Evolutionary conservation across 495 filamentous ascomycete genomes (phyloP).

Genomic region (Aspergillus campestris): DNA sequence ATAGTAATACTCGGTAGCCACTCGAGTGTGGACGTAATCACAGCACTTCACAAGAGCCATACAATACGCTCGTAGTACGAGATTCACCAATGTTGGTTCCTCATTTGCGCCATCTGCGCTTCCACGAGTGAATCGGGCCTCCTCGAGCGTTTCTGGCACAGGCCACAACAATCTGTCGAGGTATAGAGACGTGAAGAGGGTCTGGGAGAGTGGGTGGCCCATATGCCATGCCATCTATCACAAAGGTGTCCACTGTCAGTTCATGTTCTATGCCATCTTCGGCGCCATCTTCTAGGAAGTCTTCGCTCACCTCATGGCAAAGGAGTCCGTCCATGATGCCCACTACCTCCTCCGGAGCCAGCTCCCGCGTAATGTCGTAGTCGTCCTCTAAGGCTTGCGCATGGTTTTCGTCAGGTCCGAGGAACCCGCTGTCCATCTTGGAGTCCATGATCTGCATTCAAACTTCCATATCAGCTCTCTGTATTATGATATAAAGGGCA

Average conservation of each 20-base stretch:
- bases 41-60: constrained; percentile 77
- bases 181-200: constrained; percentile 88
- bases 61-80: constrained; percentile 78
- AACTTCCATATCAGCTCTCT: too few species aligned
- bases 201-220: constrained; percentile 89
- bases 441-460: constrained; percentile 81
- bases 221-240: constrained; percentile 91
- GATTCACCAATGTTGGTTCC: constrained; percentile 46
- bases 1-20: constrained; percentile 73
- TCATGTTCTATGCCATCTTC: neutral
- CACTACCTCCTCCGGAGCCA: constrained; percentile 71
- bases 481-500: too few species aligned
- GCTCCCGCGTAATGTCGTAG: constrained; percentile 64
- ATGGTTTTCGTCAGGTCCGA: constrained; percentile 60
- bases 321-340: constrained; percentile 93
- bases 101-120: constrained; percentile 19
- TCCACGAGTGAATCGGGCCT: constrained; percentile 57
- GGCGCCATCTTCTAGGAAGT: neutral
- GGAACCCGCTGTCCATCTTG: constrained; percentile 93
- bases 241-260: constrained; percentile 14
- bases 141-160: constrained; percentile 53
- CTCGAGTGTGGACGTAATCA: constrained; percentile 63
- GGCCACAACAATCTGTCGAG: constrained; percentile 77
- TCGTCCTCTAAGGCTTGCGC: constrained; percentile 60
- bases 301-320: constrained; percentile 63